Evolutionary conservation across 2,329 filamentous ascomycete genomes (phyloP), one percentile per base, ranked within the genome.

Genomic region (Aspergillus uvarum): DNA sequence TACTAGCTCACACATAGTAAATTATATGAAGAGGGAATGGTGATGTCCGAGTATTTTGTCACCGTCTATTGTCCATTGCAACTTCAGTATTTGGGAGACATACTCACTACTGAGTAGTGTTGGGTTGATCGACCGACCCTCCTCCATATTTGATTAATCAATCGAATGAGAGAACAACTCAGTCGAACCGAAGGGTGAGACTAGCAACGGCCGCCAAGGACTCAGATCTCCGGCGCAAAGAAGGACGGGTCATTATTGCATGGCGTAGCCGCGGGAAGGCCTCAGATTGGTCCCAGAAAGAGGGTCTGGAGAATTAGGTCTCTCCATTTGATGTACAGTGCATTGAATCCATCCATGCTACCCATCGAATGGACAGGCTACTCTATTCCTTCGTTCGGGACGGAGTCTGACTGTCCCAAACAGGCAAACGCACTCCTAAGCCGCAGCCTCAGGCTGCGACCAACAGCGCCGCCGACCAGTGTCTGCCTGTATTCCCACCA

Each of bases 221-320:
- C 60, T 62, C 56, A 59, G 57, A 63, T 63, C 57, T 63, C 51
- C 38, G 52, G 32, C 49, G 35, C 19, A 54, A 47, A 51, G 26
- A 35, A 35, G 31, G 51, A 52, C 38, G 56, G 56, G 50, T 58
- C 50, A 55, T 61, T 61, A 61, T 58, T 61, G 55, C 55, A 55
- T 61, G 22, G n/a, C 38, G 51, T 31, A 54, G 47, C 42, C 47
- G 55, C 51, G 56, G 51, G 55, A 31, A 55, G 44, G 26, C 35
- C 35, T 58, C 47, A 32, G 53, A 54, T 50, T 51, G 49, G 56
- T 48, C 51, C 51, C 54, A 44, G 29, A 48, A 38, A 54, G 57
- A 61, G 54, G 48, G 52, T 56, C 57, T 59, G 51, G 59, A 64
- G 52, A 54, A 31, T 38, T 56, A 29, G 24, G 53, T 35, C 26